Evolutionary conservation across 345 rosid species (phyloP).

Genomic region (Gossypium raimondii): DNA sequence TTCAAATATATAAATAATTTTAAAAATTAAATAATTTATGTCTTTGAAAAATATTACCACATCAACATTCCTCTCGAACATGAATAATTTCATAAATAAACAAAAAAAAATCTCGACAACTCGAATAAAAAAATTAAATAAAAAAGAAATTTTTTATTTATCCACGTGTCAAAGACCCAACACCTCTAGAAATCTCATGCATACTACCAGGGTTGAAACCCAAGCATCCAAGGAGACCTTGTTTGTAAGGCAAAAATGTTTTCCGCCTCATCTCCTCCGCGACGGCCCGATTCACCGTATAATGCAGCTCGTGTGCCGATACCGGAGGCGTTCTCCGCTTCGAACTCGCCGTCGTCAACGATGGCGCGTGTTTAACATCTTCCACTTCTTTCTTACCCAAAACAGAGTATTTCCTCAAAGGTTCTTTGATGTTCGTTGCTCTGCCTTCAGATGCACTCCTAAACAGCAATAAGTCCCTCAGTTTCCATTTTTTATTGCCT

Average conservation of each 20-base stretch:
- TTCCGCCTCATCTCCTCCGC: constrained; percentile 88
- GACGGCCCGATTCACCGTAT: constrained; percentile 74
- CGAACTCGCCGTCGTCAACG: constrained; percentile 30
- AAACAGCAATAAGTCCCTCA: constrained; percentile 68
- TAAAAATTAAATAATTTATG: not conserved
- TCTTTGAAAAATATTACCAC: not conserved
- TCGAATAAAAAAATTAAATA: not conserved
- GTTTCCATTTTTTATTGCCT: constrained; percentile 67
- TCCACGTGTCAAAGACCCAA: constrained; percentile 74
- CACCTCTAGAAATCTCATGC: constrained; percentile 59
- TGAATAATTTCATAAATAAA: constrained; percentile 14
- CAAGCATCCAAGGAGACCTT: constrained; percentile 79
- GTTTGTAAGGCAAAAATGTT: constrained; percentile 86
- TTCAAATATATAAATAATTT: not conserved
- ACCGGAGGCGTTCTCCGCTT: constrained; percentile 34
- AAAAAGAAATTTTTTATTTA: constrained; percentile 25
- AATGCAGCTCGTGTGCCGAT: constrained; percentile 85
- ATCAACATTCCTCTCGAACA: not conserved
- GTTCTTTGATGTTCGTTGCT: constrained; percentile 41
- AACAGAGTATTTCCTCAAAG: constrained; percentile 40
- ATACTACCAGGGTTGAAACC: constrained; percentile 65
- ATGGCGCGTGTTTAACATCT: constrained; percentile 35
- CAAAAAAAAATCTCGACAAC: not conserved
- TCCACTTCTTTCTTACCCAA: constrained; percentile 47
- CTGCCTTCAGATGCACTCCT: constrained; percentile 93